These are phyloP conservation scores for Ceratocystis eucalypticola DNA, from an alignment of 2,329 filamentous ascomycete species.

Conservation along the genomic window DNA sequence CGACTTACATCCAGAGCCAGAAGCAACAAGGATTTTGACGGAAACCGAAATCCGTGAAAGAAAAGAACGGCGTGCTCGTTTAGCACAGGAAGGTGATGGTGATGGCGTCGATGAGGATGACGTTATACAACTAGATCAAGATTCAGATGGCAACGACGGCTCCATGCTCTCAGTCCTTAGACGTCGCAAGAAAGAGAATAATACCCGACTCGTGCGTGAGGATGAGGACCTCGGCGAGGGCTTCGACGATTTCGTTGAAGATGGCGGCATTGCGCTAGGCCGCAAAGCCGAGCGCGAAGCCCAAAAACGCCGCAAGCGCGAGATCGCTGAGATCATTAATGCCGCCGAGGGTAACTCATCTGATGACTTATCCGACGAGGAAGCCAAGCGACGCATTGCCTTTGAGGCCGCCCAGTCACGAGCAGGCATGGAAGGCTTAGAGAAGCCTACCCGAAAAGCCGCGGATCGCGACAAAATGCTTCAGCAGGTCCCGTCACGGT, in stretches of 20 bases:
- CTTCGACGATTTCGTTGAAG: conserved; percentile 82
- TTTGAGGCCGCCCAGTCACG: conserved; percentile 80
- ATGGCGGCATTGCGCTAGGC: conserved; percentile 66
- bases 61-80: conserved; percentile 72
- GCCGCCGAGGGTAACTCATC: conserved; percentile 57
- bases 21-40: conserved; percentile 50
- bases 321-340: conserved; percentile 74
- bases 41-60: conserved; percentile 80
- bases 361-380: conserved; percentile 54
- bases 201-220: conserved; percentile 64
- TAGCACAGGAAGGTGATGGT: conserved; percentile 53
- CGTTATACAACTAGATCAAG: conserved; percentile 46
- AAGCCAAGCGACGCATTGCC: conserved; percentile 58
- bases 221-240: conserved; percentile 90
- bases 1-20: conserved; percentile 25
- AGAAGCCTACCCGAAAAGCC: conserved; percentile 31
- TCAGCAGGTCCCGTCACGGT: conserved; percentile 11
- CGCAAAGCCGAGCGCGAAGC: conserved; percentile 65
- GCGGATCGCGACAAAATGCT: conserved; percentile 2
- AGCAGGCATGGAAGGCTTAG: conserved; percentile 67
- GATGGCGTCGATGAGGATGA: conserved; percentile 27
- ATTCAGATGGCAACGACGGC: conserved; percentile 32
- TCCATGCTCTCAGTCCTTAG: conserved; percentile 13
- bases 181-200: conserved; percentile 44
- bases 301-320: conserved; percentile 49